phyloP scores from a whole-genome alignment of 2,329 filamentous ascomycete species.

The Bipolaris victoriae region DNA sequence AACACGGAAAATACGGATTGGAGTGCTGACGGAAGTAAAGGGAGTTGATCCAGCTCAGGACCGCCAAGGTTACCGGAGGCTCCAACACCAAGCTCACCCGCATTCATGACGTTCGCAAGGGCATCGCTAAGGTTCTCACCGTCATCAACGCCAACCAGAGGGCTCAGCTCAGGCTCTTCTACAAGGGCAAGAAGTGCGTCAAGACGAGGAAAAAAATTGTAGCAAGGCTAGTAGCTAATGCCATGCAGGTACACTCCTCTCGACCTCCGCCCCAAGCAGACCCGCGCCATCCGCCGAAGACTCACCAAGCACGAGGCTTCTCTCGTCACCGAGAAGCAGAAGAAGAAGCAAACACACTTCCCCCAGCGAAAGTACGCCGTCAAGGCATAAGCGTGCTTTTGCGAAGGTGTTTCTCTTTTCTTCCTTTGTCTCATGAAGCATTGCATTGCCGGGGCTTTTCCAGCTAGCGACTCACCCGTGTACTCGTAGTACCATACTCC shows the following conservation, averaged over 20 bases:
- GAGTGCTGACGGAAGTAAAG: constrained; percentile 44
- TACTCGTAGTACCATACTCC: constrained; percentile 48
- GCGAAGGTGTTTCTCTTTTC: constrained; percentile 43
- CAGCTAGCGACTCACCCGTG: constrained; percentile 48
- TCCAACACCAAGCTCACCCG: constrained; percentile 86
- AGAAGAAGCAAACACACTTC: constrained; percentile 96
- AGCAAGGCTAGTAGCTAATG: constrained; percentile 30
- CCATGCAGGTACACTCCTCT: constrained; percentile 76
- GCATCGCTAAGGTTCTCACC: constrained; percentile 97
- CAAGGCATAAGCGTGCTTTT: constrained; percentile 70
- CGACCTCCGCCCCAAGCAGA: constrained; percentile 98
- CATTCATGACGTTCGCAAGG: constrained; percentile 96
- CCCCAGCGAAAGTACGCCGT: constrained; percentile 98
- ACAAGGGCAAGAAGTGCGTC: constrained; percentile 93
- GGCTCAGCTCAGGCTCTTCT: constrained; percentile 91
- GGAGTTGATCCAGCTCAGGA: constrained; percentile 94
- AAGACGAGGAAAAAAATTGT: constrained; percentile 3
- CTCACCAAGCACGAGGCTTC: constrained; percentile 90
- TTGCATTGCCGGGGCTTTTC: constrained; percentile 51
- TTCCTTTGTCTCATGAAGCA: constrained; percentile 50
- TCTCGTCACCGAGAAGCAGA: constrained; percentile 87
- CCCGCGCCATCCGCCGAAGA: constrained; percentile 94
- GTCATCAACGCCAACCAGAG: constrained; percentile 99
- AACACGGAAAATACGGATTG: constrained; percentile 11
- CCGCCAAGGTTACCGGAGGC: constrained; percentile 95